Base-by-base conservation (phyloP, 441 rosid genomes). In the Gossypium schwendimanii region DNA sequence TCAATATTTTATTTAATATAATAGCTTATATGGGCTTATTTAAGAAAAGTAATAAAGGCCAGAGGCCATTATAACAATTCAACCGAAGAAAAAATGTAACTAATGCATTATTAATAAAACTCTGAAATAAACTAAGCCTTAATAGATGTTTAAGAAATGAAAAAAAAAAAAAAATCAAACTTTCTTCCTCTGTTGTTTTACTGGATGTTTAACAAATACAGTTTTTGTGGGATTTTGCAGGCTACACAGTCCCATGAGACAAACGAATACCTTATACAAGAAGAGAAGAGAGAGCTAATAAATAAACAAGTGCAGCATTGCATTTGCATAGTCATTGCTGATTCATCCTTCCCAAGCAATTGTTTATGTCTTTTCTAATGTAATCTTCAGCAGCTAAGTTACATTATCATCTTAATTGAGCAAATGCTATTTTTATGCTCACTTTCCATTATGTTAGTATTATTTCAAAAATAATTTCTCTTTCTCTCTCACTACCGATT, bases 181-280 rank as follows among this genome's bases (percentile, higher is more conserved):
- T 28, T 28, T 4, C 33, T 28, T 28, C 33, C 33, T 28, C 33
- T 3, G 33, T 28, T 28, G 33, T 28, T 28, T 24, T 58, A 58
- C 1, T 24, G 14, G 63, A 24, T 58, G 15, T 5, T 20, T 55
- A 54, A 69, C 11, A 18, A 3, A 0, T 18, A 3, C 0, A 23
- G 1, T 3, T 39, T 11, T 53, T 3, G 23, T 24, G 17, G 11
- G 33, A 3, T 2, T 11, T 52, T 59, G 73, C 83, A 84, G 86
- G 77, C 33, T 80, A 79, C 75, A 82, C 82, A 1, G 49, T 84
- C 14, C 87, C 87, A 33, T 82, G 71, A 80, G 66, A 26, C 36
- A 31, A 54, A 26, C 5, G 12, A 59, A n/a, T 31, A 31, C 26
- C 2, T 1, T 20, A 17, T 9, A n/a, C 39, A 45, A 11, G 49